Percentiles rank a stretch among this genome's conserved stretches.
Evolutionary conservation across 129 eudicot genomes (phyloP).

Genomic region (Ambrosia trifida): DNA sequence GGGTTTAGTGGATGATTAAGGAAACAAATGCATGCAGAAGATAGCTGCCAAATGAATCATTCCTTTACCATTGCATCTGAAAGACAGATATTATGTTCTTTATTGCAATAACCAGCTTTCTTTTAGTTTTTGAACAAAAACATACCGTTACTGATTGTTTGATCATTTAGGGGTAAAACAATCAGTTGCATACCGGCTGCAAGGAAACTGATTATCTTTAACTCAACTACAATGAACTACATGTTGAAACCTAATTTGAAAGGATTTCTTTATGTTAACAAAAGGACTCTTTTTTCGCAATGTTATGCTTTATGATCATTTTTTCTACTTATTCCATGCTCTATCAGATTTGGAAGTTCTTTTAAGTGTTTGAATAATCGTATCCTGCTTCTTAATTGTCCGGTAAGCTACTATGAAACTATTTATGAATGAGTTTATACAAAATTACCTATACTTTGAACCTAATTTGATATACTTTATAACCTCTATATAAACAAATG

Average conservation of each 20-base stretch:
- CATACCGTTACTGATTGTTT: not conserved
- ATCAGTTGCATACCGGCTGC: not conserved
- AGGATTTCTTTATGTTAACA: not conserved
- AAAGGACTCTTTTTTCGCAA: not conserved
- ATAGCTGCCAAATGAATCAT: slow-evolving; percentile 6
- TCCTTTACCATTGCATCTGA: too few species aligned
- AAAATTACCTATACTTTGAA: not conserved
- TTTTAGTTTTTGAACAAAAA: not conserved
- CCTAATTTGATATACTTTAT: not conserved
- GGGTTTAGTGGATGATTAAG: slow-evolving; percentile 26
- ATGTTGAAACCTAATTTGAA: not conserved
- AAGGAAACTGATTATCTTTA: not conserved
- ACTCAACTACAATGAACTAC: not conserved
- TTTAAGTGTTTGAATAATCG: too few species aligned
- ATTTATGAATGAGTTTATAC: not conserved
- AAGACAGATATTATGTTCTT: not conserved
- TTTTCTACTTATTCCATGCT: not conserved
- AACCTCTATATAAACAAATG: not conserved
- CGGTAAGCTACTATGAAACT: too few species aligned
- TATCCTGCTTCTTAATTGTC: too few species aligned
- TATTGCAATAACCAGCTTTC: not conserved
- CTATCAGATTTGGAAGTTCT: not conserved
- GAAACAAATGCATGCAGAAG: slow-evolving; percentile 18
- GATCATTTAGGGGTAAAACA: not conserved
- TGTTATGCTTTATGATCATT: not conserved